Conservation (phyloP, 2,329 filamentous ascomycete genomes). For the Podosphaera xanthii region DNA sequence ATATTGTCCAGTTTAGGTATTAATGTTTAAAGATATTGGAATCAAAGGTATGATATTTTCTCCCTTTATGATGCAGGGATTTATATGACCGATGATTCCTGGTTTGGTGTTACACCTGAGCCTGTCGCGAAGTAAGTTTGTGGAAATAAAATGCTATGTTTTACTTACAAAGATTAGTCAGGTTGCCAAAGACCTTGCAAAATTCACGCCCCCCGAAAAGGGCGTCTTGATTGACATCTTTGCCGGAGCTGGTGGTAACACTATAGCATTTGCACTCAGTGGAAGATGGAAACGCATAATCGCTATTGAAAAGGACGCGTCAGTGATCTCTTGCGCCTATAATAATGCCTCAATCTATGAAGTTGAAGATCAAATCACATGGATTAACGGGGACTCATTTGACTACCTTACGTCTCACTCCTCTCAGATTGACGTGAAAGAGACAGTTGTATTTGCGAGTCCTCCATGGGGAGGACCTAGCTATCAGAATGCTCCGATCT, state of each 20-base stretch:
- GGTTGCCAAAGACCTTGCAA: slow-evolving; percentile 50
- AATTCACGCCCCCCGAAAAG: slow-evolving; percentile 14
- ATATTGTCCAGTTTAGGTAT: slow-evolving; percentile 16
- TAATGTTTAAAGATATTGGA: slow-evolving; percentile 42
- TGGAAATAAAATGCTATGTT: neutral
- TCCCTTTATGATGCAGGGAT: slow-evolving; percentile 70
- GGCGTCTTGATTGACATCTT: slow-evolving; percentile 58
- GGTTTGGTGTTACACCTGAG: slow-evolving; percentile 94
- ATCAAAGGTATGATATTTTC: slow-evolving; percentile 73
- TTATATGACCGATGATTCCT: slow-evolving; percentile 77
- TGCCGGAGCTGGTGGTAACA: slow-evolving; percentile 77
- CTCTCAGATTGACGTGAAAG: slow-evolving; percentile 8
- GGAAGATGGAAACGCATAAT: slow-evolving; percentile 65
- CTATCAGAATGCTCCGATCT: slow-evolving; percentile 45
- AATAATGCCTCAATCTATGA: slow-evolving; percentile 78
- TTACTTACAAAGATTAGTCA: slow-evolving; percentile 24
- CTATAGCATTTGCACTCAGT: slow-evolving; percentile 76
- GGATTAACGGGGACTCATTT: slow-evolving; percentile 75
- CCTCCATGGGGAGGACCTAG: slow-evolving; percentile 53
- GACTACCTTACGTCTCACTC: slow-evolving; percentile 10
- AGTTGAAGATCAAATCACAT: slow-evolving; percentile 55
- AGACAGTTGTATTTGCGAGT: slow-evolving; percentile 40
- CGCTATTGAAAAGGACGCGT: slow-evolving; percentile 64
- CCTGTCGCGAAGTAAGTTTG: slow-evolving; percentile 53
- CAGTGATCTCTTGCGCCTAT: slow-evolving; percentile 70